These are phyloP conservation scores for Aspergillus puulaauensis DNA, from an alignment of 2,329 filamentous ascomycete species.

Conservation along the genomic window DNA sequence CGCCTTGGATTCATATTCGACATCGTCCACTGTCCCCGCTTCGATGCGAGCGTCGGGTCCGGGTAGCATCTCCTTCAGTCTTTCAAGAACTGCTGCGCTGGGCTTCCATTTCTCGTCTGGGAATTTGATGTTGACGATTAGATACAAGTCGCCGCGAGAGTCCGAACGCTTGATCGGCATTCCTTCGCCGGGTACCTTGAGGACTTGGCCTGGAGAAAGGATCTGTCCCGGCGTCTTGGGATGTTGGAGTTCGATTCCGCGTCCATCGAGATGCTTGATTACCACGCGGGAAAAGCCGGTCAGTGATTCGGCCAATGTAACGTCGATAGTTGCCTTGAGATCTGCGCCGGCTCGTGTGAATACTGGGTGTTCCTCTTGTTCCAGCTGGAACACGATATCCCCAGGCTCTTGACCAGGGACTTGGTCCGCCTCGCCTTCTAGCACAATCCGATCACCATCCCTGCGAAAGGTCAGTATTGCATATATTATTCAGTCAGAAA, in stretches of 20 bases:
- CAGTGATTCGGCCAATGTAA: constrained; percentile 81
- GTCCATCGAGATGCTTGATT: constrained; percentile 86
- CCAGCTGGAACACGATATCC: constrained; percentile 86
- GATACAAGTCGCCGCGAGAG: constrained; percentile 78
- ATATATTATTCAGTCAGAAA: no score
- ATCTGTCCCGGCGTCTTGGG: constrained; percentile 76
- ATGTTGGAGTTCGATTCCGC: constrained; percentile 79
- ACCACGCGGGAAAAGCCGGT: constrained; percentile 89
- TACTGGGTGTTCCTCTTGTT: constrained; percentile 75
- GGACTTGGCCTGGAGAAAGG: constrained; percentile 75
- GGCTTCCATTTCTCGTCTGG: constrained; percentile 82
- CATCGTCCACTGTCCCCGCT: constrained; percentile 78
- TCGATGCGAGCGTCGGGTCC: constrained; percentile 59
- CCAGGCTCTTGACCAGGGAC: constrained; percentile 84
- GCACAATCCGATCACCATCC: constrained; percentile 81
- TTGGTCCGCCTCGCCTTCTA: constrained; percentile 94
- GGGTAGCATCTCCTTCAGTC: constrained; percentile 74
- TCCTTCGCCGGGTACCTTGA: constrained; percentile 85
- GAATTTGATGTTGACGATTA: constrained; percentile 83
- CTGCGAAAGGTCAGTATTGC: constrained; percentile 27
- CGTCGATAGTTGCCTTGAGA: constrained; percentile 74
- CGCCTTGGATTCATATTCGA: constrained; percentile 79
- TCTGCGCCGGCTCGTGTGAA: constrained; percentile 85
- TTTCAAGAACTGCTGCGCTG: constrained; percentile 68
- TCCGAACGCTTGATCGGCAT: constrained; percentile 93